Percentiles rank a stretch among this genome's conserved stretches.
These are phyloP conservation scores for Fonsecaea nubica DNA, from an alignment of 2,329 filamentous ascomycete species.

Conservation along the genomic window DNA sequence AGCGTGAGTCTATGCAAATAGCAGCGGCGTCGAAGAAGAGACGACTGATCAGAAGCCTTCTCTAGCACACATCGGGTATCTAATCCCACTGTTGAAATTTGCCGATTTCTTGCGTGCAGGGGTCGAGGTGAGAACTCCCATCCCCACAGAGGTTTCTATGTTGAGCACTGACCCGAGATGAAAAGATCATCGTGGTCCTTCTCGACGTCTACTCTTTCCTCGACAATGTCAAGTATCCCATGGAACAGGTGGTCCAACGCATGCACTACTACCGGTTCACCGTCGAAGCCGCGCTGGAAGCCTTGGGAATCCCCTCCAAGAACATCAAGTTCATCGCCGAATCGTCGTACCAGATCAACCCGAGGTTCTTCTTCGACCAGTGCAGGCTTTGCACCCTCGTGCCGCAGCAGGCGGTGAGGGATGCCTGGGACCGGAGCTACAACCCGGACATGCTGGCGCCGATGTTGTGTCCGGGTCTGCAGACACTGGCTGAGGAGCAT, in stretches of 20 bases:
- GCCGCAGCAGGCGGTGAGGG: background rate
- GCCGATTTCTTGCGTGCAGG: background rate
- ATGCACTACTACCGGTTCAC: constrained; percentile 2
- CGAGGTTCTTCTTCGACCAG: constrained; percentile 5
- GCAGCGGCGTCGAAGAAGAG: background rate
- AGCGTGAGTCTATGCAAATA: background rate
- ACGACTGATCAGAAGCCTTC: background rate
- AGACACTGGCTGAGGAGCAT: constrained; percentile 2
- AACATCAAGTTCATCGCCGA: background rate
- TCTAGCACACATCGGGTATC: background rate
- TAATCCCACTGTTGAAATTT: background rate
- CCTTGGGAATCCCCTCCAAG: background rate
- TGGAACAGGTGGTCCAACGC: constrained; percentile 3
- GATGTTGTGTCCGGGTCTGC: background rate
- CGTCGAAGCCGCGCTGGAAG: background rate
- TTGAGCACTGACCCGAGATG: background rate
- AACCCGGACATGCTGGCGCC: constrained; percentile 5
- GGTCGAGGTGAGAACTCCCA: background rate
- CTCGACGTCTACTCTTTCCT: constrained; percentile 4
- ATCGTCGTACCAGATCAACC: background rate
- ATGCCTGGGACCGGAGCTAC: constrained; percentile 5
- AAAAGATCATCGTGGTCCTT: constrained; percentile 1
- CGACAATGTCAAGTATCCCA: constrained; percentile 4
- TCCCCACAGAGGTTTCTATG: background rate
- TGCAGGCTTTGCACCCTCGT: constrained; percentile 1